Percentiles rank a stretch among this genome's conserved stretches.
phyloP scores from a whole-genome alignment of 208 protist genomes.

The Trypanosoma lewisi region DNA sequence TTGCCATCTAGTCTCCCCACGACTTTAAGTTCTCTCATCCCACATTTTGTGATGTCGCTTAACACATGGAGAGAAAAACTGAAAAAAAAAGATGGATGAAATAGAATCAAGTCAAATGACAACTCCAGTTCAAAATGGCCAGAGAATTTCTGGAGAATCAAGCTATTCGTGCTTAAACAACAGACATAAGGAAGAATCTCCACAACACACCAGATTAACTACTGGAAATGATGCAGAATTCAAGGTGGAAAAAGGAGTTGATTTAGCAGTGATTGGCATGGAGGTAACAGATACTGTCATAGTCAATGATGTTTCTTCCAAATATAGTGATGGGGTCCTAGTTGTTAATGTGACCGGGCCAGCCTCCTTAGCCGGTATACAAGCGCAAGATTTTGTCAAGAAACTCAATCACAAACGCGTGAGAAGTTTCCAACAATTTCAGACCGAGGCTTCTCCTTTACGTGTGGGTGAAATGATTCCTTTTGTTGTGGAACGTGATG shows the following conservation, averaged over 20 bases:
- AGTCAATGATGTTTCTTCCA: conserved; percentile 51
- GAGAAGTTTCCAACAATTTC: conserved; percentile 38
- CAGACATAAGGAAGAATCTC: conserved; percentile 1
- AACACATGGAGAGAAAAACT: conserved; percentile 62
- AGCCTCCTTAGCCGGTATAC: conserved; percentile 49
- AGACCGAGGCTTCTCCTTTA: conserved; percentile 38
- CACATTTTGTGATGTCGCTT: conserved; percentile 67
- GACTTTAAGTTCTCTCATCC: conserved; percentile 49
- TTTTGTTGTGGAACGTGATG: conserved; percentile 45
- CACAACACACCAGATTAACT: neutral
- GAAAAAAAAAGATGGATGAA: conserved; percentile 30
- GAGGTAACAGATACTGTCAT: conserved; percentile 58
- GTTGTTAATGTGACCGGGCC: conserved; percentile 62
- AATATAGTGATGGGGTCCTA: conserved; percentile 56
- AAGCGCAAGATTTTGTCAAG: conserved; percentile 56
- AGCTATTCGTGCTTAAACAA: neutral
- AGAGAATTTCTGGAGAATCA: neutral
- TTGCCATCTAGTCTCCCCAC: conserved; percentile 68
- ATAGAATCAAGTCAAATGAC: neutral
- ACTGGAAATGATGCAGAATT: neutral
- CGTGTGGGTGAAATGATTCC: conserved; percentile 29
- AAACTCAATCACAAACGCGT: conserved; percentile 42
- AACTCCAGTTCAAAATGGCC: neutral
- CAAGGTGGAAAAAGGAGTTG: neutral
- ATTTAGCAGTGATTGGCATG: conserved; percentile 44